phyloP scores from a whole-genome alignment of 2,329 filamentous ascomycete species.

The Zasmidium cellare region DNA sequence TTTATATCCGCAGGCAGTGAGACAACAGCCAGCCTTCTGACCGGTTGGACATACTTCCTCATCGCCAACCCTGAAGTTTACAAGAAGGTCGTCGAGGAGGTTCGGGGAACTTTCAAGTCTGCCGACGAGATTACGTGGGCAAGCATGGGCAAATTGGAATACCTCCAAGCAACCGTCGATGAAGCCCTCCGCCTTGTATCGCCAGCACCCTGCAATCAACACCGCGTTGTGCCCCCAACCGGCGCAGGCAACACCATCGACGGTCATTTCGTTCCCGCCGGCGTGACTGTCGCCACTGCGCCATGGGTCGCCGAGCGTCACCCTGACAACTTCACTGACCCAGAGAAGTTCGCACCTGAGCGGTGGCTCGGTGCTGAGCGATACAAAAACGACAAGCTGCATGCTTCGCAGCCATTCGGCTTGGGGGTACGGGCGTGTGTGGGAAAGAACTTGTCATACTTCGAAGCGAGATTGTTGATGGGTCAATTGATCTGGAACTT shows the following conservation, averaged over 20 bases:
- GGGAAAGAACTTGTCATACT: conserved; percentile 34
- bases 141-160: conserved; percentile 1
- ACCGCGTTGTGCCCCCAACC: conserved; percentile 2
- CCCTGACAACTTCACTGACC: conserved; percentile 22
- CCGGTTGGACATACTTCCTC: conserved; percentile 11
- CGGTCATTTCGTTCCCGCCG: conserved; percentile 5
- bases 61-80: conserved; percentile 3
- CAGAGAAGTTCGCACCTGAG: conserved; percentile 29
- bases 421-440: conserved; percentile 22
- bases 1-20: conserved; percentile 11
- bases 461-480: conserved; percentile 33
- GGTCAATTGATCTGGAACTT: conserved; percentile 10
- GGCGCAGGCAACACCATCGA: conserved; percentile 5
- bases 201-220: conserved; percentile 4
- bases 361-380: conserved; percentile 27
- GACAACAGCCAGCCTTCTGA: conserved; percentile 9
- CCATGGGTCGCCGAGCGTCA: conserved; percentile 6
- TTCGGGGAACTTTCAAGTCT: not conserved
- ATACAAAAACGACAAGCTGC: conserved; percentile 22
- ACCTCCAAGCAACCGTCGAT: conserved; percentile 9
- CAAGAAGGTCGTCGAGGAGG: not conserved
- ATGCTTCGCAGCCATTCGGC: conserved; percentile 25
- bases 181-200: conserved; percentile 12
- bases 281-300: conserved; percentile 2
- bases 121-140: conserved; percentile 2